A percentile compares a stretch with the other conserved stretches of the same genome.
These are phyloP conservation scores for Aspergillus ibericus DNA, from an alignment of 2,329 filamentous ascomycete genomes.

Conservation along the genomic window DNA sequence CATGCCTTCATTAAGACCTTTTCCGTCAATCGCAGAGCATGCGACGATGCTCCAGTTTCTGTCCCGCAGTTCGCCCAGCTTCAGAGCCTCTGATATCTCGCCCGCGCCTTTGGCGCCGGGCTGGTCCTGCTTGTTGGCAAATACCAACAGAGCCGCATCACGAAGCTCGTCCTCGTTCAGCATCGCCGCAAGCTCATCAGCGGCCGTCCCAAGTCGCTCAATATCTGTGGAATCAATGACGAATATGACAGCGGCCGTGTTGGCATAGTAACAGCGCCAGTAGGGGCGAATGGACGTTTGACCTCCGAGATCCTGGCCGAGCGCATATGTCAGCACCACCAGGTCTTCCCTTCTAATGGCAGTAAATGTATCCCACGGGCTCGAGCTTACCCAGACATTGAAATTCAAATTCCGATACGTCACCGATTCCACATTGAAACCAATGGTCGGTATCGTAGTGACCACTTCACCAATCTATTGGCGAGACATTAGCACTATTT, in stretches of 20 bases:
- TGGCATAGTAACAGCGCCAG: conserved; percentile 99
- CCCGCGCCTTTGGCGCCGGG: conserved; percentile 94
- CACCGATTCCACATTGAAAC: conserved; percentile 98
- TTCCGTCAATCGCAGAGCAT: conserved; percentile 92
- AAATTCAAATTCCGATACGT: conserved; percentile 98
- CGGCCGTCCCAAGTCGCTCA: conserved; percentile 85
- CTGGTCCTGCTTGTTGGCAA: conserved; percentile 99
- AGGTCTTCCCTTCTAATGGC: neutral
- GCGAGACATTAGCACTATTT: neutral
- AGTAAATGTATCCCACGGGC: neutral
- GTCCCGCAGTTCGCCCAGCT: conserved; percentile 86
- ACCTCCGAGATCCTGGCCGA: conserved; percentile 76
- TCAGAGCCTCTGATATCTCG: conserved; percentile 92
- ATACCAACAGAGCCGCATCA: conserved; percentile 88
- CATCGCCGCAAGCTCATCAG: conserved; percentile 92
- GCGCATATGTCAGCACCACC: conserved; percentile 1
- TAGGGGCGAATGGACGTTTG: conserved; percentile 99
- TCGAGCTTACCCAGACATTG: conserved; percentile 82
- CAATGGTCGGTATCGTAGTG: conserved; percentile 97
- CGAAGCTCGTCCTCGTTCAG: conserved; percentile 94
- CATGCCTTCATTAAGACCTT: conserved; percentile 95
- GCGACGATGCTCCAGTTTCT: conserved; percentile 99
- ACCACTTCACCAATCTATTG: conserved; percentile 93
- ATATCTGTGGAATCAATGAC: conserved; percentile 98
- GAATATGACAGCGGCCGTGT: conserved; percentile 97